These are phyloP conservation scores for Colletotrichum abscissum DNA, from an alignment of 2,329 filamentous ascomycete species.

Conservation along the genomic window DNA sequence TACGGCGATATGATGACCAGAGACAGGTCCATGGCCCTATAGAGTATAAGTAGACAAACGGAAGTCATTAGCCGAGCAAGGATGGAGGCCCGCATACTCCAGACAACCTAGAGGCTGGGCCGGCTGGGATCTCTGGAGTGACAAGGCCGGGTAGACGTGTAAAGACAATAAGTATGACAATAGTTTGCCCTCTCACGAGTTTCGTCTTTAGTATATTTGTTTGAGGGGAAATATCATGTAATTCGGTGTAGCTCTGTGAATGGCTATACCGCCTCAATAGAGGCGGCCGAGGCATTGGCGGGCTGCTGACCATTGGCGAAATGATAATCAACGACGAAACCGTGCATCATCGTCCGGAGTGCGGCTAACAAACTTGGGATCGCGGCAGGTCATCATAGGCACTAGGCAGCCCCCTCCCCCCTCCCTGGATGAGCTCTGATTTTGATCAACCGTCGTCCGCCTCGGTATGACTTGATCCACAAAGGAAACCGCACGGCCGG, in stretches of 20 bases:
- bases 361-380: conserved; percentile 16
- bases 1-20: background rate
- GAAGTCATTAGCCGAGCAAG: background rate
- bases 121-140: background rate
- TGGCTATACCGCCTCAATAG: background rate
- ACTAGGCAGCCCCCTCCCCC: background rate
- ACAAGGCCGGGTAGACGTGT: background rate
- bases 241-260: background rate
- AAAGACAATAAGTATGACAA: background rate
- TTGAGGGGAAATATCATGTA: background rate
- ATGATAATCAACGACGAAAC: conserved; percentile 1
- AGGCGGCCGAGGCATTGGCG: background rate
- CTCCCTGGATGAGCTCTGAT: background rate
- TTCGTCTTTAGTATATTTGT: background rate
- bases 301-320: background rate
- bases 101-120: background rate
- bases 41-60: background rate
- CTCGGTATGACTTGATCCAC: conserved; percentile 22
- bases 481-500: conserved; percentile 8
- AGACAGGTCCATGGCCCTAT: background rate
- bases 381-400: conserved; percentile 13
- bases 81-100: background rate
- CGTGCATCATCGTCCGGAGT: conserved; percentile 17
- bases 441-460: conserved; percentile 13
- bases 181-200: background rate